Base-by-base conservation (phyloP, 1,139 yeast genomes). In the Blastobotrys raffinosifermentans region DNA sequence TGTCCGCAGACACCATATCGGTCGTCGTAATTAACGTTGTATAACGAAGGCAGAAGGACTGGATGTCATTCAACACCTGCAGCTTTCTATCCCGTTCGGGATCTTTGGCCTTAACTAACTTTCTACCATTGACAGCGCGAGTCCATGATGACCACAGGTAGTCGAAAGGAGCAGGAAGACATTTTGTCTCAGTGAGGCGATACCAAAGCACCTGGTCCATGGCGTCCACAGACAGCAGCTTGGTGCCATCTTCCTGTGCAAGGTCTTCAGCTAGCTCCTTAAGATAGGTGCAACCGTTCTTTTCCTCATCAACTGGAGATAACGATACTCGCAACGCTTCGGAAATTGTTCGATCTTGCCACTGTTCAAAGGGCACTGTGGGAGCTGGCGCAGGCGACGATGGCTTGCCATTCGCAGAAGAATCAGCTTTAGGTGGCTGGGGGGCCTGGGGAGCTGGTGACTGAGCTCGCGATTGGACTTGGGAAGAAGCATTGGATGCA, bases 131-230 rank as follows among this genome's bases (percentile, higher is more conserved):
- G 4, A 22, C 33, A 8, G 50, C 49, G 15, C 53, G 40, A 10
- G 41, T 27, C 54, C 53, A 53, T 29, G 48, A 36, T n/a, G 43
- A 40, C 34, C 51, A 39, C 21, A 53, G 44, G 33, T 51, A 53
- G 29, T 48, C 52, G 38, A 52, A 52, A 5, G 48, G 48, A 2
- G 50, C 37, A 9, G 50, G 48, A 6, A 39, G 32, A 29, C 49
- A 41, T 13, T 38, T 32, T 13, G 44, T 42, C 15, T 50, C 57
- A 1, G 56, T 48, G 16, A 61, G 39, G 8, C 61, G 50, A 16
- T 51, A 32, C 45, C 58, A 54, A 11, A 59, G 35, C 4, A 55
- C 48, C 4, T 51, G 45, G 36, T 60, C 64, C 14, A 60, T 44
- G n/a, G 44, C 39, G 8, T 47, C 50, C 9, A 40, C 38, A 1